Evolutionary conservation across 2,329 filamentous ascomycete genomes (phyloP), one percentile per base, ranked within the genome.

Genomic region (Lasiodiplodia gonubiensis): DNA sequence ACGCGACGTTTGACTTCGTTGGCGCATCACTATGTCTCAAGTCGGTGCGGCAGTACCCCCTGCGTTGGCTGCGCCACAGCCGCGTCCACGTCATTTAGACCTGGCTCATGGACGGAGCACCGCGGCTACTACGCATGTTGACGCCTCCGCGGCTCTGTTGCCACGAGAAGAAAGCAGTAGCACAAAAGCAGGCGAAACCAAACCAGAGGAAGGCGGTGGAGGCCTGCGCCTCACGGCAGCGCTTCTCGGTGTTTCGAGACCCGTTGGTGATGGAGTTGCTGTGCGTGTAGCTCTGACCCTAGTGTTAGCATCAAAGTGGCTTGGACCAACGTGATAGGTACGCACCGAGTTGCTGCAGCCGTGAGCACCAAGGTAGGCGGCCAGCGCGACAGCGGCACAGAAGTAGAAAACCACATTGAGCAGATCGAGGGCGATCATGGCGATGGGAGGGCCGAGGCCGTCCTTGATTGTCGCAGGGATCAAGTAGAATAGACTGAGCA

Each of bases 161-260:
- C 27, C 42, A 63, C 59, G 46, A 51, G 59, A 88, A 77, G 66
- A 85, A 80, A 70, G 91, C 84, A 3, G 82, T 80, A 21, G 76
- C 88, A 33, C 82, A 80, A 74, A 90, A 91, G 30, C 85, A 83
- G 48, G 81, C 84, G 77, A 90, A 92, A 59, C 92, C 85, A 80
- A 94, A 93, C 90, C 90, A 94, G 80, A 92, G 85, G 81, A 94
- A 94, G 46, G 87, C 90, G 39, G 86, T 88, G 70, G 86, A 86
- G 46, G 91, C 91, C 81, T 94, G 91, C 18, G 92, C 86, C 80
- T 92, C 88, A 70, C 87, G 88, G 81, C 92, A 94, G 71, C 90
- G 86, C 81, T 89, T 88, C 76, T 83, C 78, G 68, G 85, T 82
- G 78, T 89, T 76, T 69, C 70, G 69, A 54, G 88, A 89, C 67